These are phyloP conservation scores for Suaeda aralocaspica DNA, from an alignment of 148 eudicot genomes.

Conservation along the genomic window DNA sequence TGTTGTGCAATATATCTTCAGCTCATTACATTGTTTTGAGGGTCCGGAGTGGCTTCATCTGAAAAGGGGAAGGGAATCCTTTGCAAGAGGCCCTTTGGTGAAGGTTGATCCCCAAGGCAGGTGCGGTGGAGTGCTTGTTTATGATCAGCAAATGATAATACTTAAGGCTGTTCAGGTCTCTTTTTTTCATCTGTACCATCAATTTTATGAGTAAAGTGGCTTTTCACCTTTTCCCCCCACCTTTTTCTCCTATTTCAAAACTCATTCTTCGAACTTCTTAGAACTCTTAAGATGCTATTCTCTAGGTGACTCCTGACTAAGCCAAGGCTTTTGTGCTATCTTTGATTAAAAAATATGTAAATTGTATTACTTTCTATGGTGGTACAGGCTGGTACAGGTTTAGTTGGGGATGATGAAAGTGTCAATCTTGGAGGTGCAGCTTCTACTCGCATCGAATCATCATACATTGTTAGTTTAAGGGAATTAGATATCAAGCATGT, in stretches of 20 bases:
- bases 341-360: too few species aligned
- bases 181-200: slow-evolving; percentile 29
- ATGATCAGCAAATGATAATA: slow-evolving; percentile 85
- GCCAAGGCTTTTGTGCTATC: not conserved
- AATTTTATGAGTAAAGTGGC: slow-evolving; percentile 11
- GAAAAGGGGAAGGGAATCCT: slow-evolving; percentile 85
- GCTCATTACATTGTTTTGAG: slow-evolving; percentile 98
- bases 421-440: slow-evolving; percentile 45
- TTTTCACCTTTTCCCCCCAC: slow-evolving; percentile 5
- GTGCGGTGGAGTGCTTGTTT: slow-evolving; percentile 89
- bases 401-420: slow-evolving; percentile 72
- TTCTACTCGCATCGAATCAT: slow-evolving; percentile 77
- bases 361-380: slow-evolving; percentile 17
- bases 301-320: not conserved
- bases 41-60: slow-evolving; percentile 94
- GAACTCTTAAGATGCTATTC: not conserved
- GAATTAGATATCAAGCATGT: slow-evolving; percentile 90
- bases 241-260: not conserved
- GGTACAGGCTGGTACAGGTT: slow-evolving; percentile 72
- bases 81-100: slow-evolving; percentile 83
- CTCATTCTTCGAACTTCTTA: not conserved
- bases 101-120: slow-evolving; percentile 96
- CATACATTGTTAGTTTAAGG: slow-evolving; percentile 64
- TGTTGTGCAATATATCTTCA: slow-evolving; percentile 33
- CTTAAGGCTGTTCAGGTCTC: slow-evolving; percentile 94